These are phyloP conservation scores for Calocybe gambosa DNA, from an alignment of 1,284 basidiomycete species.

Conservation along the genomic window DNA sequence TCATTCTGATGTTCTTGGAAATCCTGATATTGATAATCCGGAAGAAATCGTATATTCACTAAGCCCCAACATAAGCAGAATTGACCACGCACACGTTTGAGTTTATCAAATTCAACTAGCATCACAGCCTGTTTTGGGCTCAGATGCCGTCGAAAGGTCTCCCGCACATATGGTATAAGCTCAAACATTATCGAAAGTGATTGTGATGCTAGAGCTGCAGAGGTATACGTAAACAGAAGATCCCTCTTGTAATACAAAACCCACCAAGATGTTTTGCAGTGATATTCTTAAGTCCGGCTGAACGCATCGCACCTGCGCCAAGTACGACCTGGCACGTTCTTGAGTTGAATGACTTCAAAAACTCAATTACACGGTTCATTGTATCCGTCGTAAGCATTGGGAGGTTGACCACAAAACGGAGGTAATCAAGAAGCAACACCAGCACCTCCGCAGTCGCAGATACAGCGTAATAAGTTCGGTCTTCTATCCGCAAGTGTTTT, in stretches of 20 bases:
- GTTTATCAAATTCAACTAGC: constrained; percentile 96
- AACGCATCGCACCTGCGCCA: constrained; percentile 96
- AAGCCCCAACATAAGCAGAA: neutral
- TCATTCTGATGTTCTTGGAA: constrained; percentile 99
- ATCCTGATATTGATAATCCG: constrained; percentile 47
- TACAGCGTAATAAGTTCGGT: constrained; percentile 79
- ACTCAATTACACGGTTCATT: constrained; percentile 92
- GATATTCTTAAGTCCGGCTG: constrained; percentile 96
- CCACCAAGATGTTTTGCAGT: constrained; percentile 94
- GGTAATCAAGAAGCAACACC: constrained; percentile 77
- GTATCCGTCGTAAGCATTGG: constrained; percentile 88
- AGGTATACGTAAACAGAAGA: neutral
- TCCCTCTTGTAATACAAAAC: constrained; percentile 17
- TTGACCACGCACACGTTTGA: constrained; percentile 73
- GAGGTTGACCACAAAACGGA: constrained; percentile 85
- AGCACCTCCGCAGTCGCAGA: constrained; percentile 80
- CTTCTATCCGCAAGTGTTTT: constrained; percentile 84
- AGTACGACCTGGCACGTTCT: constrained; percentile 97
- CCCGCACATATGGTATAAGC: constrained; percentile 94
- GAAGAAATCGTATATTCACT: neutral
- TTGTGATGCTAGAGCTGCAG: constrained; percentile 89
- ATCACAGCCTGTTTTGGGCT: constrained; percentile 93
- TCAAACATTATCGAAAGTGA: constrained; percentile 91
- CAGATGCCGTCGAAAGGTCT: constrained; percentile 89
- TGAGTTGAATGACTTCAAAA: constrained; percentile 97